A percentile compares a stretch with the other conserved stretches of the same genome.
These are phyloP conservation scores for Suillus tomentosus DNA, from an alignment of 768 basidiomycete genomes.

Conservation along the genomic window DNA sequence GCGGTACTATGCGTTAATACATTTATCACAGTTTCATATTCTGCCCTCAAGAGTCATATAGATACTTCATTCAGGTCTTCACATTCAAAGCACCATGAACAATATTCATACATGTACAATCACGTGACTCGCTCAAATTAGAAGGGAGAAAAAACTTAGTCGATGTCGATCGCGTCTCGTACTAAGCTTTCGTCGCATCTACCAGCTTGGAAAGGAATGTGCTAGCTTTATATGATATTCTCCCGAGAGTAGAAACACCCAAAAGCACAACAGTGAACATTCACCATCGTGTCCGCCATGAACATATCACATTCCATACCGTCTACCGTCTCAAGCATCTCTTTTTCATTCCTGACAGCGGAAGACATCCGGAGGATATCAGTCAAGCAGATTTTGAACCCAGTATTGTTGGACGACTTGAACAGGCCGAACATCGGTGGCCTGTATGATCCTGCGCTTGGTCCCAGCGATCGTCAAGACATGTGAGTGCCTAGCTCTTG, in stretches of 20 bases:
- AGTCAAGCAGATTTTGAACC: conserved; percentile 97
- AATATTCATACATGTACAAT: too few relatives aligned
- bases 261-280: conserved; percentile 5
- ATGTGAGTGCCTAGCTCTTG: conserved; percentile 60
- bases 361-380: conserved; percentile 91
- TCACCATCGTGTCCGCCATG: conserved; percentile 46
- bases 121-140: conserved; percentile 15
- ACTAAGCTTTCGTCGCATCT: not conserved
- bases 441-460: conserved; percentile 93
- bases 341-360: conserved; percentile 90
- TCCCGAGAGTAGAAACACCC: not conserved
- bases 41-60: too few relatives aligned
- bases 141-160: conserved; percentile 20
- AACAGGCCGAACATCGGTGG: conserved; percentile 91
- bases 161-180: not conserved
- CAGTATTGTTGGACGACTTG: conserved; percentile 89
- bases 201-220: not conserved
- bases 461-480: conserved; percentile 85
- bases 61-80: too few relatives aligned
- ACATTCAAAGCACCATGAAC: too few relatives aligned
- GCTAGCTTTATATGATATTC: not conserved
- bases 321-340: conserved; percentile 80
- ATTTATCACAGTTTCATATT: conserved; percentile 2
- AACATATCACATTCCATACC: conserved; percentile 90
- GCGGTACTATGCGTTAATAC: conserved; percentile 45